Evolutionary conservation across 495 filamentous ascomycete species (phyloP).

Genomic region (Neohortaea acidophila): DNA sequence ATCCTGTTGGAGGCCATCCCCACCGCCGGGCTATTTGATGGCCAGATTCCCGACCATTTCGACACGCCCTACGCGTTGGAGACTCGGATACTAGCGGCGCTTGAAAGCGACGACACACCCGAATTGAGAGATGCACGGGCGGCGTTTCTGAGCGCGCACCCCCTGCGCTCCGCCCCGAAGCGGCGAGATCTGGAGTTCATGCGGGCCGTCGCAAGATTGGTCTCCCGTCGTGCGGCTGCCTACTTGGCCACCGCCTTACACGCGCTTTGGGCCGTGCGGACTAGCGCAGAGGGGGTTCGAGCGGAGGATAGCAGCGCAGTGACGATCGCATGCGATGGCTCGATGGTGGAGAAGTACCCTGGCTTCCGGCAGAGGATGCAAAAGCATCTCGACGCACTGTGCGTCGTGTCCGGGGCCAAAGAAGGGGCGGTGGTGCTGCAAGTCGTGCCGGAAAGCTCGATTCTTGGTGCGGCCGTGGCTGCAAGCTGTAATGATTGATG

Average conservation of each 20-base stretch:
- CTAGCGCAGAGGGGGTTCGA: slow-evolving; percentile 32
- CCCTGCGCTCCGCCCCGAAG: slow-evolving; percentile 31
- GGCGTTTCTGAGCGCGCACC: slow-evolving; percentile 38
- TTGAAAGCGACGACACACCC: slow-evolving; percentile 40
- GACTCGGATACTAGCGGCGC: slow-evolving; percentile 43
- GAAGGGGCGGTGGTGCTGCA: slow-evolving; percentile 35
- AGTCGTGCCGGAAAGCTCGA: slow-evolving; percentile 42
- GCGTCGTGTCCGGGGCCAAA: slow-evolving; percentile 8
- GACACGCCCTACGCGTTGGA: slow-evolving; percentile 42
- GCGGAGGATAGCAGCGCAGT: slow-evolving; percentile 20
- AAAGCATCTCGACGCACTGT: slow-evolving; percentile 13
- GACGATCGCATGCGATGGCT: slow-evolving; percentile 47
- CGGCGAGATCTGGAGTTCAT: slow-evolving; percentile 42
- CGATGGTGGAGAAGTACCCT: slow-evolving; percentile 51
- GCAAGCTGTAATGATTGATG: slow-evolving; percentile 37
- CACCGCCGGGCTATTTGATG: slow-evolving; percentile 39
- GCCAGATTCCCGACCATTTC: slow-evolving; percentile 38
- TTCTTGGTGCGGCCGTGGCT: slow-evolving; percentile 48
- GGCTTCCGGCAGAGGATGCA: slow-evolving; percentile 37
- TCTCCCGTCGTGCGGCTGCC: slow-evolving; percentile 45
- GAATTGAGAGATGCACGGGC: slow-evolving; percentile 32
- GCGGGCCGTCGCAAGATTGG: slow-evolving; percentile 35
- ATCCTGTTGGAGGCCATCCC: slow-evolving; percentile 41
- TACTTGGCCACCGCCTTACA: slow-evolving; percentile 52
- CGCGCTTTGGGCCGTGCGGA: slow-evolving; percentile 45